phyloP scores from a whole-genome alignment of 148 eudicot genomes.

The Camellia sinensis region DNA sequence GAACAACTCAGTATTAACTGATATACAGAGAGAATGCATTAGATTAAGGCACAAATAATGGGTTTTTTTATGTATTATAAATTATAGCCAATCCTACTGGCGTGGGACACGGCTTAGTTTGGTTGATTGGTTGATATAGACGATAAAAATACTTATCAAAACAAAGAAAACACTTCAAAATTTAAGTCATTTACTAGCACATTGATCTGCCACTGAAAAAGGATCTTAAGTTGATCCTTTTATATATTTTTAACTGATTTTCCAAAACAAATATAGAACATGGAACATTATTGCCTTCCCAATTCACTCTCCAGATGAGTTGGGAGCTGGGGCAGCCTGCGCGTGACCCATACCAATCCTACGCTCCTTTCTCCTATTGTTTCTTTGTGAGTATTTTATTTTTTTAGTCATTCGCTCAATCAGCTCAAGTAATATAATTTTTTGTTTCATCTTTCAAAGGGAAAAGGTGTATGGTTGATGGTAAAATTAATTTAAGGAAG shows the following conservation, averaged over 20 bases:
- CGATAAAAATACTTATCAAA: not conserved
- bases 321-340: constrained; percentile 6
- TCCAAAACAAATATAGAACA: not conserved
- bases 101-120: too few relatives aligned
- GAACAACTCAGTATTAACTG: not conserved
- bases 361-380: too few relatives aligned
- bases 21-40: not conserved
- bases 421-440: not conserved
- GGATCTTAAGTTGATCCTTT: not conserved
- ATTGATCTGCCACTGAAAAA: not conserved
- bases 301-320: not conserved
- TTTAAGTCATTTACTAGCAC: not conserved
- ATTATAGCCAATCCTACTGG: not conserved
- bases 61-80: not conserved
- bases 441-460: not conserved
- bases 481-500: not conserved
- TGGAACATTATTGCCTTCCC: not conserved
- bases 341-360: not conserved
- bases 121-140: not conserved
- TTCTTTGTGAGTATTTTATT: not conserved
- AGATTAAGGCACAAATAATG: not conserved
- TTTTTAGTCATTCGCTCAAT: not conserved
- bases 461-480: not conserved
- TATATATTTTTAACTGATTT: not conserved
- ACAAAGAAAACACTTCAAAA: not conserved